Evolutionary conservation across 140 eudicot genomes (phyloP).

Genomic region (Cichorium intybus): DNA sequence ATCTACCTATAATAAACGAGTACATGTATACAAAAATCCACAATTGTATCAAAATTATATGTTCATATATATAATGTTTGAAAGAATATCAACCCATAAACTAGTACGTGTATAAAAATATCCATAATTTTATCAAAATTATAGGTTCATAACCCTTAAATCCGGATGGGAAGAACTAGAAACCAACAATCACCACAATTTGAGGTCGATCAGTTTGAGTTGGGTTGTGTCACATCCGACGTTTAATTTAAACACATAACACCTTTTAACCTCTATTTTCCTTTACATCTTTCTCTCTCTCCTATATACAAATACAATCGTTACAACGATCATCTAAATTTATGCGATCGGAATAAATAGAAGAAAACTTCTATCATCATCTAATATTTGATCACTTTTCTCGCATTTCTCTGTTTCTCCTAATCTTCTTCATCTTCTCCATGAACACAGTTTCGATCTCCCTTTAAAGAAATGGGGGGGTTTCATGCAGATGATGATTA

Average conservation of each 20-base stretch:
- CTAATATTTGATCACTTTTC: slow-evolving; percentile 11
- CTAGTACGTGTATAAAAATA: background rate
- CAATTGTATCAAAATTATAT: too few relatives aligned
- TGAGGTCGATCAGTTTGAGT: slow-evolving; percentile 9
- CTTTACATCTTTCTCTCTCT: slow-evolving; percentile 15
- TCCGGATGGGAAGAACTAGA: slow-evolving; percentile 23
- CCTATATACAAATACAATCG: background rate
- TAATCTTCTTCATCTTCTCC: slow-evolving; percentile 18
- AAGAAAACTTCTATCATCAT: background rate
- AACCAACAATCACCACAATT: slow-evolving; percentile 20
- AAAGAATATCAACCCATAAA: too few relatives aligned
- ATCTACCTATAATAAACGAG: too few relatives aligned
- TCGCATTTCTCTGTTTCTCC: background rate
- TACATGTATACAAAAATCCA: too few relatives aligned
- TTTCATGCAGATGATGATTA: slow-evolving; percentile 47
- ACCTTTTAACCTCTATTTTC: slow-evolving; percentile 18
- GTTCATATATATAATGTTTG: too few relatives aligned
- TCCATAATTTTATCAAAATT: background rate
- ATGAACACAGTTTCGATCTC: slow-evolving; percentile 15
- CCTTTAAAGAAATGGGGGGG: slow-evolving; percentile 26
- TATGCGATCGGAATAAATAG: background rate
- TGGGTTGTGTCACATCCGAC: background rate
- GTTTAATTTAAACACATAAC: slow-evolving; percentile 14
- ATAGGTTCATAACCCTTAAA: slow-evolving; percentile 7
- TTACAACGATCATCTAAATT: background rate